Base-by-base conservation (phyloP, 1,139 yeast genomes). In the Kurtzmaniella quercitrusa region DNA sequence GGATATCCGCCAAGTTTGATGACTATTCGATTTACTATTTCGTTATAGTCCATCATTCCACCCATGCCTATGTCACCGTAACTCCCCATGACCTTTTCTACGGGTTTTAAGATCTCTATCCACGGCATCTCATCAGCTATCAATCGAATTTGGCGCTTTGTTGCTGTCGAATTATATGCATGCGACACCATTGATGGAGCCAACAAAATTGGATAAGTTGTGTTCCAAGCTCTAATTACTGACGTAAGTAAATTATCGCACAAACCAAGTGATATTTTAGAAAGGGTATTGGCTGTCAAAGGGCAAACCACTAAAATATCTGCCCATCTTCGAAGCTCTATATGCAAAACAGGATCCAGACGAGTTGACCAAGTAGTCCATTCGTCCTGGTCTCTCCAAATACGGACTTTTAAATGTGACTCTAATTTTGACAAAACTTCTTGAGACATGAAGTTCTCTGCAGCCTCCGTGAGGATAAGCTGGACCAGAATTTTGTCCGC, bases 41-140 rank as follows among this genome's bases (percentile, higher is more conserved):
- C 96, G 63, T 88, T 87, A 78, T 85, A 83, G 56, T 85, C 93
- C 83, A 84, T 81, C 94, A 85, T 85, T 44, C 94, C 94, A 34
- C 94, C 93, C 91, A 85, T 87, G 28, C 96, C 97, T 48, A 91
- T 89, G 56, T 89, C 97, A 46, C 98, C 97, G 62, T 88, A 88
- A 42, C 89, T 81, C 22, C 95, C 95, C 46, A 87, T 86, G 7
- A 91, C 95, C 60, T 91, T 91, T 59, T 91, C 98, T 3, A 88
- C 89, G 0, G 98, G 98, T 59, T 84, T 86, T 53, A 91, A 68
- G 19, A 89, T 76, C 54, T 88, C 95, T 45, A 89, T 84, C 91
- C 95, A 88, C 39, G 88, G 88, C 89, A 88, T 88, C 52, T 87
- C 94, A 51, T 88, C 95, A 43, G 80, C 77, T 46, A 91, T 80